phyloP scores from a whole-genome alignment of 345 rosid species.

The Moringa oleifera region DNA sequence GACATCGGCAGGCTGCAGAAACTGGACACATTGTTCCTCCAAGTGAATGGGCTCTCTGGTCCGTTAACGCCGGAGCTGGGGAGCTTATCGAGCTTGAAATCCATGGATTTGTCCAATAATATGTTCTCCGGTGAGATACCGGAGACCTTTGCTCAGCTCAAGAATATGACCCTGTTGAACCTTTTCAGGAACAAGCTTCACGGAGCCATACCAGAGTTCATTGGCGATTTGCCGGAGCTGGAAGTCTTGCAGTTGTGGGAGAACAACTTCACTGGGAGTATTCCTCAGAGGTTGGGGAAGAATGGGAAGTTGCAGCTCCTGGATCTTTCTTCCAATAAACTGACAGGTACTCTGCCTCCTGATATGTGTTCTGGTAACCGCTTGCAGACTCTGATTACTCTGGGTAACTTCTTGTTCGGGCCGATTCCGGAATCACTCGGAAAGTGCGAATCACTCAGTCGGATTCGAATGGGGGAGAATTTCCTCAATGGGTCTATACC shows the following conservation, averaged over 20 bases:
- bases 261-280: slow-evolving; percentile 75
- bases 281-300: slow-evolving; percentile 57
- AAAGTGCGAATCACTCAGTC: slow-evolving; percentile 52
- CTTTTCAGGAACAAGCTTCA: slow-evolving; percentile 81
- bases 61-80: slow-evolving; percentile 56
- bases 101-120: slow-evolving; percentile 88
- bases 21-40: slow-evolving; percentile 78
- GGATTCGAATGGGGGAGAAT: slow-evolving; percentile 92
- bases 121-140: slow-evolving; percentile 78
- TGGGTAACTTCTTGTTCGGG: slow-evolving; percentile 70
- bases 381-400: slow-evolving; percentile 64
- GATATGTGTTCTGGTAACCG: slow-evolving; percentile 64
- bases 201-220: slow-evolving; percentile 73
- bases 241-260: slow-evolving; percentile 92
- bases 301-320: slow-evolving; percentile 52
- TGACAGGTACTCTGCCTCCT: slow-evolving; percentile 70
- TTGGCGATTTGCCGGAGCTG: slow-evolving; percentile 65
- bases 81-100: slow-evolving; percentile 56
- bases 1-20: slow-evolving; percentile 63
- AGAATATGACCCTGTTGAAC: slow-evolving; percentile 68
- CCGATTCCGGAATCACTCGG: slow-evolving; percentile 74
- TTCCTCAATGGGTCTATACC: slow-evolving; percentile 83
- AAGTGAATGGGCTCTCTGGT: slow-evolving; percentile 70
- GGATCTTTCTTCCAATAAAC: slow-evolving; percentile 80
- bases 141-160: slow-evolving; percentile 38